Conservation (phyloP, 1,139 yeast genomes). For the Pichiaceae sp. region DNA sequence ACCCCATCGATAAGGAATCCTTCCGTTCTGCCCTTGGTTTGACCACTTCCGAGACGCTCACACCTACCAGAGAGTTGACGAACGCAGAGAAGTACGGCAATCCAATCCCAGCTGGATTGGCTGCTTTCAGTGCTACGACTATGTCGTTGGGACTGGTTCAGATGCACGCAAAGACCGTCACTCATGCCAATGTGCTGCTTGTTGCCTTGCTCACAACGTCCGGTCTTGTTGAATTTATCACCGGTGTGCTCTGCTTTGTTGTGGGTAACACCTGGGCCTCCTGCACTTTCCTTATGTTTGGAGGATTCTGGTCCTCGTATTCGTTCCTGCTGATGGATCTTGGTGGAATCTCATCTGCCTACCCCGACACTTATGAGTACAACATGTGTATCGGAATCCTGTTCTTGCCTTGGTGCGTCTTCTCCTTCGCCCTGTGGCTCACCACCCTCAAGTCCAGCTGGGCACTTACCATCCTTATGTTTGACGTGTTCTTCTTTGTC, state of each 20-base stretch:
- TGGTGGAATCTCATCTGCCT: constrained; percentile 48
- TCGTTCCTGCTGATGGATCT: constrained; percentile 49
- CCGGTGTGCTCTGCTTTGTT: constrained; percentile 35
- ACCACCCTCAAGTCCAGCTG: constrained; percentile 59
- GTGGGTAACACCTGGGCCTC: constrained; percentile 38
- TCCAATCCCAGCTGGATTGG: constrained; percentile 29
- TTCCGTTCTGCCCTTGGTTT: constrained; percentile 25
- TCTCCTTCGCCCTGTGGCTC: constrained; percentile 48
- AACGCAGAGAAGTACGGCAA: constrained; percentile 19
- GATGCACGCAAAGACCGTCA: constrained; percentile 30
- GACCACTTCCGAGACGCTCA: neutral
- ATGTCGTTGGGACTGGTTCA: constrained; percentile 25
- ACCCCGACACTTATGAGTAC: constrained; percentile 35
- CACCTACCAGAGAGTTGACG: constrained; percentile 5
- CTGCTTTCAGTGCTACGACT: constrained; percentile 24
- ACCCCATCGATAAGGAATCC: constrained; percentile 23
- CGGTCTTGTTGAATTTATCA: constrained; percentile 38
- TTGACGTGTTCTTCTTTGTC: constrained; percentile 46
- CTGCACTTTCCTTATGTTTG: constrained; percentile 50
- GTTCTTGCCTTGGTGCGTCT: constrained; percentile 59
- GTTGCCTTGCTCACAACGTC: constrained; percentile 39
- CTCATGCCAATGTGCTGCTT: constrained; percentile 28
- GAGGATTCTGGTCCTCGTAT: constrained; percentile 68
- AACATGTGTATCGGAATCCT: constrained; percentile 50
- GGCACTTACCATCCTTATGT: constrained; percentile 48